These are phyloP conservation scores for Wickerhamomyces tratensis DNA, from an alignment of 805 yeast species.

Conservation along the genomic window DNA sequence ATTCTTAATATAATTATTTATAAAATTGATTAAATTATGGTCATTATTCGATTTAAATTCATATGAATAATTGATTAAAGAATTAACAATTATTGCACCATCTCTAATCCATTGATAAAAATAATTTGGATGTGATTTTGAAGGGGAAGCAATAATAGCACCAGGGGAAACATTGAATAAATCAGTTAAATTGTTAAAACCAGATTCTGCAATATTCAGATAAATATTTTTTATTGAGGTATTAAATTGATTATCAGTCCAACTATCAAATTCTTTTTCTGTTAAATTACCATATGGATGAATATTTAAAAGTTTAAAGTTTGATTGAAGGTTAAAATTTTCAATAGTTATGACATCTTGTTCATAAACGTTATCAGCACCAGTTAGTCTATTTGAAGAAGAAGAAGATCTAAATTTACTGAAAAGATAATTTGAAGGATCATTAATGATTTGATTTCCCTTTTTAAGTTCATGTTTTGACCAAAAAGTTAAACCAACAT, in stretches of 20 bases:
- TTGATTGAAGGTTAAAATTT: slow-evolving; percentile 15
- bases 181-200: slow-evolving; percentile 15
- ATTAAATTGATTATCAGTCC: slow-evolving; percentile 34
- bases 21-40: slow-evolving; percentile 14
- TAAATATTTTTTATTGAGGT: slow-evolving; percentile 33
- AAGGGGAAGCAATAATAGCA: slow-evolving; percentile 80
- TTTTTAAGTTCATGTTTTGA: too few species aligned
- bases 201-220: slow-evolving; percentile 37
- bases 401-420: too few species aligned
- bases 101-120: slow-evolving; percentile 90
- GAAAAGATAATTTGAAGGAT: too few species aligned
- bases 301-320: slow-evolving; percentile 10
- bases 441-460: too few species aligned
- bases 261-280: slow-evolving; percentile 27
- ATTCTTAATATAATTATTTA: slow-evolving; percentile 58
- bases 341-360: slow-evolving; percentile 5
- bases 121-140: slow-evolving; percentile 62
- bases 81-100: slow-evolving; percentile 67
- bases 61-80: slow-evolving; percentile 47
- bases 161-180: slow-evolving; percentile 44
- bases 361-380: too few species aligned
- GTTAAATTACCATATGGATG: slow-evolving; percentile 11
- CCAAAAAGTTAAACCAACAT: too few species aligned
- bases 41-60: slow-evolving; percentile 25
- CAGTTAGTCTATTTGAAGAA: too few species aligned